phyloP scores from a whole-genome alignment of 306 rosid genomes.

The Vigna angularis region DNA sequence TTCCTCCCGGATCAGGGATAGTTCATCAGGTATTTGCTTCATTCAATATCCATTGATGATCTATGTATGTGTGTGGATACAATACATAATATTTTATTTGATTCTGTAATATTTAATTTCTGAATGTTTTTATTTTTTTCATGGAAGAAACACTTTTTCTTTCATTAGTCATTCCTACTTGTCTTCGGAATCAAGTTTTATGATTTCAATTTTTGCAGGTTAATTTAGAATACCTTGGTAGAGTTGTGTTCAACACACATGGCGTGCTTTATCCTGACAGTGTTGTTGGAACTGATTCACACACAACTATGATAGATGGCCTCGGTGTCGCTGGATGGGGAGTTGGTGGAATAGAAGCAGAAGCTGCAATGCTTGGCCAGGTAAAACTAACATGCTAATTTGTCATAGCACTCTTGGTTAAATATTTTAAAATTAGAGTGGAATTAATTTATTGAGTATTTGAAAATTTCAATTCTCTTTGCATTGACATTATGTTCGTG shows the following conservation, averaged over 20 bases:
- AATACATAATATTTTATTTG: background rate
- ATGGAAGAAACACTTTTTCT: background rate
- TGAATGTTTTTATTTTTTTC: background rate
- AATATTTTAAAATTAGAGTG: conserved; percentile 15
- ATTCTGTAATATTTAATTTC: background rate
- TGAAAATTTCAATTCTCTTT: background rate
- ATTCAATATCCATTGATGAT: background rate
- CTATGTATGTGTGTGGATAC: conserved; percentile 2
- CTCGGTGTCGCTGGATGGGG: conserved; percentile 99
- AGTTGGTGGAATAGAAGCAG: conserved; percentile 99
- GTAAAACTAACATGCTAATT: conserved; percentile 51
- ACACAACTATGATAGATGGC: conserved; percentile 99
- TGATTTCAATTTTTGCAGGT: conserved; percentile 65
- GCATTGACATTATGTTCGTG: background rate
- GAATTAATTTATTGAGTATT: conserved; percentile 12
- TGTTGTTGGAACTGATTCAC: conserved; percentile 97
- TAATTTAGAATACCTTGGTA: conserved; percentile 90
- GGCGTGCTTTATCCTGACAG: conserved; percentile 95
- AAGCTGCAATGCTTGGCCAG: conserved; percentile 99
- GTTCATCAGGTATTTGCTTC: conserved; percentile 85
- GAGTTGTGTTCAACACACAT: conserved; percentile 87
- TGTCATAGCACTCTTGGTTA: background rate
- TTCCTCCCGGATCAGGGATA: conserved; percentile 97
- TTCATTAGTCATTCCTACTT: conserved; percentile 24
- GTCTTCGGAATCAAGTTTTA: conserved; percentile 37